A percentile compares a stretch with the other conserved stretches of the same genome.
Evolutionary conservation across 306 rosid species (phyloP).

Genomic region (Gleditsia sinensis): DNA sequence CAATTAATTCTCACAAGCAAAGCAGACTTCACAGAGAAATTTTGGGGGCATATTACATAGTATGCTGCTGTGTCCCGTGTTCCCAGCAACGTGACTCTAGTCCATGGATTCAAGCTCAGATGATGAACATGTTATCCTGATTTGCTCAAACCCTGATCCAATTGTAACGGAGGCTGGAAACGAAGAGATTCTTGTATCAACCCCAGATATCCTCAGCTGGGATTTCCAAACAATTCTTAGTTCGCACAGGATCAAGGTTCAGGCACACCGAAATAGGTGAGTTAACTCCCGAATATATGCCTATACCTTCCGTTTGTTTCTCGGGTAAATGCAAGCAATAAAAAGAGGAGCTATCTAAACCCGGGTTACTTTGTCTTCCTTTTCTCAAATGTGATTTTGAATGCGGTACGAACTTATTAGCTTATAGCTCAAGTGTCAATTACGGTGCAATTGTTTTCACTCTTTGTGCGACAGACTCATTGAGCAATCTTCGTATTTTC

Average conservation of each 20-base stretch:
- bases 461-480: slow-evolving; percentile 49
- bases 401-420: not conserved
- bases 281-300: not conserved
- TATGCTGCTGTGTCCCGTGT: too few relatives aligned
- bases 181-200: slow-evolving; percentile 41
- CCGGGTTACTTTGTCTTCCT: too few relatives aligned
- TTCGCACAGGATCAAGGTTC: slow-evolving; percentile 47
- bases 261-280: slow-evolving; percentile 55
- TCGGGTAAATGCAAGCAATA: slow-evolving; percentile 5
- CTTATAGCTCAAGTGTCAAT: slow-evolving; percentile 12
- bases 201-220: slow-evolving; percentile 49
- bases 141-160: slow-evolving; percentile 42
- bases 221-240: slow-evolving; percentile 48
- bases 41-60: too few relatives aligned
- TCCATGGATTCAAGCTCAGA: slow-evolving; percentile 53
- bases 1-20: not conserved
- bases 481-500: slow-evolving; percentile 63
- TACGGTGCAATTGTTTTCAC: slow-evolving; percentile 13
- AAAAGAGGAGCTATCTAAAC: not conserved
- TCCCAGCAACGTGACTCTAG: not conserved
- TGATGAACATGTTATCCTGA: slow-evolving; percentile 47
- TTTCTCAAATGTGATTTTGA: not conserved
- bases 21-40: not conserved
- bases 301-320: slow-evolving; percentile 15
- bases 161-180: slow-evolving; percentile 21